A percentile compares a stretch with the other conserved stretches of the same genome.
Evolutionary conservation across 208 protist genomes (phyloP).

Genomic region (Acanthamoeba quina): DNA sequence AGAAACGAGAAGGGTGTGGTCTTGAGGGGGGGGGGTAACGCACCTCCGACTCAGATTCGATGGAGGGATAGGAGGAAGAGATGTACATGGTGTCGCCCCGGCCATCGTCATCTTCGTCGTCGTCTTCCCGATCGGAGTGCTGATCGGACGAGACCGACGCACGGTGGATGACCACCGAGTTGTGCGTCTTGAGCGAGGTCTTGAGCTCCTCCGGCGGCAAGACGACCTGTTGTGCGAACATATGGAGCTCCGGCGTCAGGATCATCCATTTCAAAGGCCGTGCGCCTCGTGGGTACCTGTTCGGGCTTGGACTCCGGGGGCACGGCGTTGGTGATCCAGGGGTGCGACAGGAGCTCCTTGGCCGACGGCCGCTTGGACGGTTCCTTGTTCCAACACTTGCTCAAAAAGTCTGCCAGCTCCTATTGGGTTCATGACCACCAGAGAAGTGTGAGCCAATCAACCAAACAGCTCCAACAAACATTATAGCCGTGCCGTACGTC

Average conservation of each 20-base stretch:
- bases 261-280: neutral
- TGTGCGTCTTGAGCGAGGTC: constrained; percentile 53
- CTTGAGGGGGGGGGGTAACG: neutral
- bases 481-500: constrained; percentile 5
- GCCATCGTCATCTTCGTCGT: constrained; percentile 8
- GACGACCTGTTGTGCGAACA: neutral
- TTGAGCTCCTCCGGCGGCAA: constrained; percentile 35
- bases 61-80: constrained; percentile 4
- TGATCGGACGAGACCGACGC: neutral
- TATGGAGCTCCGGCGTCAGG: neutral
- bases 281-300: neutral
- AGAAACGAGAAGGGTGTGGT: neutral
- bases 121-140: neutral
- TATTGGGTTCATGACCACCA: neutral
- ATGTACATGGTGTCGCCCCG: constrained; percentile 54
- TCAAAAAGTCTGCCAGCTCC: constrained; percentile 88
- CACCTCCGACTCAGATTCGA: constrained; percentile 30
- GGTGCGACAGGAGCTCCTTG: constrained; percentile 87
- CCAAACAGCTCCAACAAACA: neutral
- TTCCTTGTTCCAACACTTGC: constrained; percentile 91
- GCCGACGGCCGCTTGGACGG: constrained; percentile 85
- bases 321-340: constrained; percentile 74
- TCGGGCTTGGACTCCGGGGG: neutral
- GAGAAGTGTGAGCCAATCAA: neutral
- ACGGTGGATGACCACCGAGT: constrained; percentile 30